Percentiles rank a stretch among this genome's conserved stretches.
Evolutionary conservation across 2,329 filamentous ascomycete genomes (phyloP).

Genomic region (Ilyonectria robusta): DNA sequence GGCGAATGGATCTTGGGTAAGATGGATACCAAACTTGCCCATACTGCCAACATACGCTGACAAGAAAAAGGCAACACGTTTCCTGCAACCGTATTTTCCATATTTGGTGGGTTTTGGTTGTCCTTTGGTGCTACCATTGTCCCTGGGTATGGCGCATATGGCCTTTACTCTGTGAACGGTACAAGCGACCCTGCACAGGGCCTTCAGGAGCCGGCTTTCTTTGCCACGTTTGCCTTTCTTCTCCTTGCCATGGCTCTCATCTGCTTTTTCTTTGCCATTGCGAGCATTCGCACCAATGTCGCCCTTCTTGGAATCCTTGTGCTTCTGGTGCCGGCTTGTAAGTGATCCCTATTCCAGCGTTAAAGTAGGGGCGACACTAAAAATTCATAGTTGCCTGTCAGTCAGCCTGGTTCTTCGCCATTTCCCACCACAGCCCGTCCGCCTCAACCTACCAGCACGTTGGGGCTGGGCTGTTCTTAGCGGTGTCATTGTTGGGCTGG

Average conservation of each 20-base stretch:
- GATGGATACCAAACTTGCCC: not conserved
- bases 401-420: not conserved
- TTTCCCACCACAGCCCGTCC: not conserved
- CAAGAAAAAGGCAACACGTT: not conserved
- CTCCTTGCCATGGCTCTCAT: not conserved
- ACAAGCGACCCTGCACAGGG: not conserved
- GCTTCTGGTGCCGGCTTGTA: not conserved
- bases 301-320: not conserved
- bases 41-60: not conserved
- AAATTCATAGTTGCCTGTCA: not conserved
- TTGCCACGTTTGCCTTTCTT: not conserved
- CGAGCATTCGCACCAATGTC: not conserved
- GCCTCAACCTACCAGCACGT: not conserved
- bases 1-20: constrained; percentile 61
- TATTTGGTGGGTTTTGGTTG: not conserved
- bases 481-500: not conserved
- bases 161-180: not conserved
- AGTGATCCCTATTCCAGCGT: not conserved
- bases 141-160: not conserved
- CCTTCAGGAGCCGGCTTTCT: not conserved
- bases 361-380: not conserved
- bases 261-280: not conserved
- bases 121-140: not conserved
- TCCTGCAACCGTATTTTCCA: not conserved
- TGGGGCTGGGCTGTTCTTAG: not conserved